Base-by-base conservation (phyloP, 192 early-diverging fungal genomes). In the Backusella luteola region DNA sequence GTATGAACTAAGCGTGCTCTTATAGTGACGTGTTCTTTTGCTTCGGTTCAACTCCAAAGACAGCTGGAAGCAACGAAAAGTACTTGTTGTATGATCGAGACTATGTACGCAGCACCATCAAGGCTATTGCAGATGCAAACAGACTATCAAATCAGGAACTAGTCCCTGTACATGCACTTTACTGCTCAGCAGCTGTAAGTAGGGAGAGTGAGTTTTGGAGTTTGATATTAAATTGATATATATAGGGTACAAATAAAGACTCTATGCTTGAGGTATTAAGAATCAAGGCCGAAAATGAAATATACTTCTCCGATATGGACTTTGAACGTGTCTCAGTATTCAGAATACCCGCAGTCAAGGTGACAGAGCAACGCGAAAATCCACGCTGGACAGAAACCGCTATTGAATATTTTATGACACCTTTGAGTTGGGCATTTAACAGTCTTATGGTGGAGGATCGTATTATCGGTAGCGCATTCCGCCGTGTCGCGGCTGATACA, bases 11-110 rank as follows among this genome's bases (percentile, higher is more conserved):
- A 23, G 53, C 6, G 19, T 44, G 0, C 15, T 17, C 42, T 17
- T 44, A 44, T 44, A 89, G 89, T 73, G 84, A 88, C 53, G 89
- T 93, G 38, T 95, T 89, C 76, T 92, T 90, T 77, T 86, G 90
- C 66, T 83, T 96, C 9, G 94, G 89, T 38, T 92, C 93, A 1
- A 94, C 93, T 4, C 85, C 88, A 3, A 84, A 81, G 3, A 85
- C 81, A 59, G 90, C 91, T 42, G 93, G 94, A 7, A 82, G 81
- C 9, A 84, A 86, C 0, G 91, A 91, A 29, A 84, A 78, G 1
- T 96, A 94, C 70, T 75, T 85, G 68, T 91, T 89, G 77, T 91
- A 94, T 67, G 95, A 95, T 69, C 91, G 92, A 44, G 91, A 92
- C 68, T 95, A 95, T 71, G 88, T 91, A 6, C 71, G 94, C 9